Percentiles rank a stretch among this genome's conserved stretches.
These are phyloP conservation scores for Pseudozyma flocculosa DNA, from an alignment of 1,284 basidiomycete genomes.

Conservation along the genomic window DNA sequence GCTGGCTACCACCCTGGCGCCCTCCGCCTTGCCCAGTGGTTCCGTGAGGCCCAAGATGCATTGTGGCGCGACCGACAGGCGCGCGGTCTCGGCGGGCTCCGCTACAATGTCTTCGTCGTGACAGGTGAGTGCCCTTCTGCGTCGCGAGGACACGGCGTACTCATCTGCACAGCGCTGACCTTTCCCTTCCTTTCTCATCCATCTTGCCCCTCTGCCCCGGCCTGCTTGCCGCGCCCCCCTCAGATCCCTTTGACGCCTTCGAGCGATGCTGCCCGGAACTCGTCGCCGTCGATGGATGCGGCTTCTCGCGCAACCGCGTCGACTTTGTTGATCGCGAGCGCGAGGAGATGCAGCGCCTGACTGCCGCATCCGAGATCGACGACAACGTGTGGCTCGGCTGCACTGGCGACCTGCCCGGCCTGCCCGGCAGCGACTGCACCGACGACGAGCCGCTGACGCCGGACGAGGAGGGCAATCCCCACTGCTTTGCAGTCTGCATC, in stretches of 20 bases:
- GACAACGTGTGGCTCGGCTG: constrained; percentile 62
- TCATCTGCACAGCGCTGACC: not conserved
- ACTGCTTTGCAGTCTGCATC: constrained; percentile 77
- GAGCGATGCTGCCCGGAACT: constrained; percentile 62
- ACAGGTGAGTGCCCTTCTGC: constrained; percentile 63
- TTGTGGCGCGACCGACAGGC: constrained; percentile 60
- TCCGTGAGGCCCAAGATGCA: constrained; percentile 49
- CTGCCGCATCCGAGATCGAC: constrained; percentile 76
- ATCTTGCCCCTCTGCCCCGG: no score
- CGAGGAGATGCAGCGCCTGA: constrained; percentile 85
- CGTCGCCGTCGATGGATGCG: constrained; percentile 62
- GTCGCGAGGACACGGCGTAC: not conserved
- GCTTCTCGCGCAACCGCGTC: constrained; percentile 60
- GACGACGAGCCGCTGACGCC: constrained; percentile 26
- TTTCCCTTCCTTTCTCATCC: no score
- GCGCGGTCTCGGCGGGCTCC: constrained; percentile 65
- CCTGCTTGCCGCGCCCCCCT: no score
- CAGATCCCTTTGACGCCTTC: constrained; percentile 64
- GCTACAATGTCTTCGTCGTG: constrained; percentile 85
- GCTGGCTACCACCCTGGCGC: constrained; percentile 44
- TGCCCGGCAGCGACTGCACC: constrained; percentile 8
- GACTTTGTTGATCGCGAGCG: constrained; percentile 68
- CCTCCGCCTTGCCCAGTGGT: constrained; percentile 39
- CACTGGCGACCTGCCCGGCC: constrained; percentile 36
- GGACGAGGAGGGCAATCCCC: constrained; percentile 64